Conservation (phyloP, 148 eudicot genomes). For the Pouteria glomerata region DNA sequence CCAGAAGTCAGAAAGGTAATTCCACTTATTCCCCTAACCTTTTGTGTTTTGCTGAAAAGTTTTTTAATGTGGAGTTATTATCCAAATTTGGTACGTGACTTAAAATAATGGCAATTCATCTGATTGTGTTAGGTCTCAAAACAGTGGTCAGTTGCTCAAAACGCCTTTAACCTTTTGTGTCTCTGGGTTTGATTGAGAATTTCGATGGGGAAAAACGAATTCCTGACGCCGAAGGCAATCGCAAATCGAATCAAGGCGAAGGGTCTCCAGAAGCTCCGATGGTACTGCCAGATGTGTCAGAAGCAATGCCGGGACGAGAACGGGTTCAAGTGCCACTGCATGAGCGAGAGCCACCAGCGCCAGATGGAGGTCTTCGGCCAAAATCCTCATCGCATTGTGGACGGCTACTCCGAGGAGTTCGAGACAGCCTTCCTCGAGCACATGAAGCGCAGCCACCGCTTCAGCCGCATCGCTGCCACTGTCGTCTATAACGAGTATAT, state of each 20-base stretch:
- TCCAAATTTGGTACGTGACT: no score
- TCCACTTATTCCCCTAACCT: no score
- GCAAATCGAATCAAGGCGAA: conserved; percentile 91
- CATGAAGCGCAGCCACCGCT: conserved; percentile 77
- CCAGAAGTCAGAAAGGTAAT: no score
- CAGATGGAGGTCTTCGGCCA: conserved; percentile 92
- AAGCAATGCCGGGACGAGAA: conserved; percentile 92
- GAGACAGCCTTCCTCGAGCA: conserved; percentile 70
- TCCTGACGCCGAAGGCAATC: conserved; percentile 85
- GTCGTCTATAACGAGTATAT: conserved; percentile 91
- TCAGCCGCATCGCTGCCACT: conserved; percentile 80
- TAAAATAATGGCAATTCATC: no score
- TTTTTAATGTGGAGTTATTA: no score
- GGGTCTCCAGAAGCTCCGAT: conserved; percentile 84
- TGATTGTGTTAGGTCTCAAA: no score
- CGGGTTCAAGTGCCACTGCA: conserved; percentile 93
- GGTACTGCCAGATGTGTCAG: conserved; percentile 98
- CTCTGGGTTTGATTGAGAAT: no score
- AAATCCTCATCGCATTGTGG: conserved; percentile 68
- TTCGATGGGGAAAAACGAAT: conserved; percentile 87
- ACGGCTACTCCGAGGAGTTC: conserved; percentile 80
- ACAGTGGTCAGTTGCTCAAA: no score
- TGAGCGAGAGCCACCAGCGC: conserved; percentile 84
- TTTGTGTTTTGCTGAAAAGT: no score
- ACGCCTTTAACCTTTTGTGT: no score